Percentiles rank a stretch among this genome's conserved stretches.
These are phyloP conservation scores for Wickerhamiella shivajii DNA, from an alignment of 805 yeast species.

Conservation along the genomic window DNA sequence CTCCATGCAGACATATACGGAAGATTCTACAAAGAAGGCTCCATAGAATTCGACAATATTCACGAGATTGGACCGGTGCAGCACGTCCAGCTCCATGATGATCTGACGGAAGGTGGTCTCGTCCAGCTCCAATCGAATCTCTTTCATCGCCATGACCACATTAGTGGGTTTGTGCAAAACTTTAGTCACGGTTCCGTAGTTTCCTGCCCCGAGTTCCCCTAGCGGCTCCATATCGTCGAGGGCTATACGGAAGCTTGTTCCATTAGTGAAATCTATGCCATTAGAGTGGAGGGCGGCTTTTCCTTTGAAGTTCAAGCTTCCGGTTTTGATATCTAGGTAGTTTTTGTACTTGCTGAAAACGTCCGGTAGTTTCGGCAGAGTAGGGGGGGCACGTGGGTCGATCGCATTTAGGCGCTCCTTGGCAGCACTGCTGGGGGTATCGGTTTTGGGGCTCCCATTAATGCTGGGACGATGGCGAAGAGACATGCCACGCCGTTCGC, in stretches of 20 bases:
- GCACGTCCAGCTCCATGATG: constrained; percentile 86
- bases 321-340: constrained; percentile 83
- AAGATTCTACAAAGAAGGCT: constrained; percentile 94
- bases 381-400: constrained; percentile 4
- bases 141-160: constrained; percentile 93
- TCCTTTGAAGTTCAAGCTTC: constrained; percentile 82
- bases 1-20: constrained; percentile 96
- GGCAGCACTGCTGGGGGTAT: constrained; percentile 9
- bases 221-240: constrained; percentile 57
- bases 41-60: constrained; percentile 94
- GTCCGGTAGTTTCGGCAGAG: too few species aligned
- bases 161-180: constrained; percentile 89
- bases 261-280: constrained; percentile 83
- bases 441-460: constrained; percentile 20
- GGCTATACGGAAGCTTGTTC: constrained; percentile 73
- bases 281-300: constrained; percentile 83
- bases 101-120: constrained; percentile 90
- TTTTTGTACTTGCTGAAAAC: constrained; percentile 72
- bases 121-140: constrained; percentile 82
- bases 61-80: constrained; percentile 82
- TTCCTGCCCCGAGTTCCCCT: constrained; percentile 88
- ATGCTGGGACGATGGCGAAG: constrained; percentile 14
- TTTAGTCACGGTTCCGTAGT: constrained; percentile 89
- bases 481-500: constrained; percentile 22
- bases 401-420: too few species aligned